Evolutionary conservation across 257 asterid genomes (phyloP).

Genomic region (Catharanthus roseus): DNA sequence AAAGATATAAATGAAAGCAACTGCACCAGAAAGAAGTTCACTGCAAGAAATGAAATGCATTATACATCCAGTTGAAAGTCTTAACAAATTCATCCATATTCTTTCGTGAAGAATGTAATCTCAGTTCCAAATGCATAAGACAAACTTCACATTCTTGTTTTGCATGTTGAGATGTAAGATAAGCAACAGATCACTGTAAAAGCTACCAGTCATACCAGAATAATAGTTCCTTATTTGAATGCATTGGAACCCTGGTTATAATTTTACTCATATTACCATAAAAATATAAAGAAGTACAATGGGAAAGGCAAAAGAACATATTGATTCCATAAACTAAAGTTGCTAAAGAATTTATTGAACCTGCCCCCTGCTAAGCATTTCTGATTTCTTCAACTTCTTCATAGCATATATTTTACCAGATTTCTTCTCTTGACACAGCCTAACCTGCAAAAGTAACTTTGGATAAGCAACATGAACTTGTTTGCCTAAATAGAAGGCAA

Average conservation of each 20-base stretch:
- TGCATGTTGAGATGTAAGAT: background rate
- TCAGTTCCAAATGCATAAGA: background rate
- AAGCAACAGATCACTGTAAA: background rate
- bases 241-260: background rate
- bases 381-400: conserved; percentile 85
- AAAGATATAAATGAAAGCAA: background rate
- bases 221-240: background rate
- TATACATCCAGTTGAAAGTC: background rate
- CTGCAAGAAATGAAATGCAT: background rate
- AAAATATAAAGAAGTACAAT: background rate
- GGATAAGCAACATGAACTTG: conserved; percentile 16
- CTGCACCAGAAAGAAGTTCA: conserved; percentile 4
- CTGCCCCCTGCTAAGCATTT: conserved; percentile 92
- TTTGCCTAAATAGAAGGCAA: conserved; percentile 2
- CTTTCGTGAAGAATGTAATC: background rate
- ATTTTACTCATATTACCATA: background rate
- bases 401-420: conserved; percentile 71
- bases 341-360: conserved; percentile 26
- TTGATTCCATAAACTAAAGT: background rate
- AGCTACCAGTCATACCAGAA: background rate
- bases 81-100: background rate
- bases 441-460: conserved; percentile 47
- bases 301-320: background rate
- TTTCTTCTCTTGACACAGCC: conserved; percentile 65
- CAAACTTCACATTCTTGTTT: background rate